Evolutionary conservation across 345 rosid species (phyloP).

Genomic region (Trapa bicornis): DNA sequence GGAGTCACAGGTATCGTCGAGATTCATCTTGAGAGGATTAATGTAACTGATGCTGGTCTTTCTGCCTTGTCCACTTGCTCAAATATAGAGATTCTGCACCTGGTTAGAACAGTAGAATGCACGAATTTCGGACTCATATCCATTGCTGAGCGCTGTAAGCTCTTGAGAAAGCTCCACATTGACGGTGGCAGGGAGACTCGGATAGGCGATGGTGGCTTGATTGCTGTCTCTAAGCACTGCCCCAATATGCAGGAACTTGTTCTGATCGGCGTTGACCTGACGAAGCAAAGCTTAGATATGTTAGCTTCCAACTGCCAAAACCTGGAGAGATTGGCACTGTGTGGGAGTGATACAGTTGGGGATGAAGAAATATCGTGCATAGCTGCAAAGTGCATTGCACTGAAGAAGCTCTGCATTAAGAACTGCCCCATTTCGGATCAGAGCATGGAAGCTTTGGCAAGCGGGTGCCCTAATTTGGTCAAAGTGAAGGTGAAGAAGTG

Average conservation of each 20-base stretch:
- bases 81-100: constrained; percentile 57
- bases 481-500: constrained; percentile 83
- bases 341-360: constrained; percentile 66
- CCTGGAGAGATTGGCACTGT: constrained; percentile 59
- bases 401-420: constrained; percentile 72
- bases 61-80: constrained; percentile 41
- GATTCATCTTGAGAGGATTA: constrained; percentile 61
- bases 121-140: constrained; percentile 41
- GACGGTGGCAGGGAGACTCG: constrained; percentile 69
- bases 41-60: constrained; percentile 49
- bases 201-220: constrained; percentile 57
- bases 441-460: constrained; percentile 56
- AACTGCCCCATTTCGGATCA: constrained; percentile 48
- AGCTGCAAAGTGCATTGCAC: constrained; percentile 49
- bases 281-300: constrained; percentile 40
- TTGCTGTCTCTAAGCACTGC: constrained; percentile 43
- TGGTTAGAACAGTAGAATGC: constrained; percentile 60
- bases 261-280: constrained; percentile 59
- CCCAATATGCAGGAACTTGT: constrained; percentile 63
- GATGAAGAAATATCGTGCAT: constrained; percentile 53
- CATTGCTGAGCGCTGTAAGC: constrained; percentile 44
- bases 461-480: constrained; percentile 71
- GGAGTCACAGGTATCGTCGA: constrained; percentile 36
- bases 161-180: constrained; percentile 61
- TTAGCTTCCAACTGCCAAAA: constrained; percentile 52